Conservation (phyloP, 2,329 filamentous ascomycete genomes). For the Botrytis sinoallii region DNA sequence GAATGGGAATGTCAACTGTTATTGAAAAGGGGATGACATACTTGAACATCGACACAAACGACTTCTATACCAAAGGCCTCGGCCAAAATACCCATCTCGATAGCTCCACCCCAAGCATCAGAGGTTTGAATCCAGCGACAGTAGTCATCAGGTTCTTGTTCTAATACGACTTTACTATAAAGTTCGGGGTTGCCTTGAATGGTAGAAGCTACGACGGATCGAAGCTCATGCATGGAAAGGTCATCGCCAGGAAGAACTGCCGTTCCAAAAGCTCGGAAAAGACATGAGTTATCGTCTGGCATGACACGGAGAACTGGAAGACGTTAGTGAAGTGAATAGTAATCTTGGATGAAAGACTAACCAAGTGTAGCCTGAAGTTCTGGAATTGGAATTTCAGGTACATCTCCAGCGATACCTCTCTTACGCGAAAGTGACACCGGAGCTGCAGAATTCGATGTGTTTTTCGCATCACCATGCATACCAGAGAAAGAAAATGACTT, state of each 20-base stretch:
- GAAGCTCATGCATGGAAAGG: slow-evolving; percentile 68
- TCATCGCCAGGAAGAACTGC: slow-evolving; percentile 63
- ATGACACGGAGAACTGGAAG: slow-evolving; percentile 76
- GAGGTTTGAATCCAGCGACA: slow-evolving; percentile 76
- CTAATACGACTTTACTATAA: slow-evolving; percentile 75
- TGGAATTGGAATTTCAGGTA: slow-evolving; percentile 44
- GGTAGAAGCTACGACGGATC: slow-evolving; percentile 72
- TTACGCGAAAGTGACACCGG: slow-evolving; percentile 34
- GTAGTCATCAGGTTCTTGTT: slow-evolving; percentile 68
- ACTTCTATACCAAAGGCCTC: slow-evolving; percentile 84
- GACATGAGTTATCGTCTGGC: slow-evolving; percentile 94
- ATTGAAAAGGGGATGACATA: slow-evolving; percentile 25
- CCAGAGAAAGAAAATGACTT: slow-evolving; percentile 23
- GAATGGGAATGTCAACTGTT: neutral
- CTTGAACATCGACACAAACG: slow-evolving; percentile 75
- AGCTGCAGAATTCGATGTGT: slow-evolving; percentile 7
- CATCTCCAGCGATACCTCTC: slow-evolving; percentile 33
- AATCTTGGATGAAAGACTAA: slow-evolving; percentile 34
- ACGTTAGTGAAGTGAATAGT: slow-evolving; percentile 7
- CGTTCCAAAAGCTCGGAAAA: slow-evolving; percentile 85
- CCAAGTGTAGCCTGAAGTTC: slow-evolving; percentile 51
- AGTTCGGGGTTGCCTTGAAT: slow-evolving; percentile 71
- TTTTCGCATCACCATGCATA: slow-evolving; percentile 11
- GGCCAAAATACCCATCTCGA: slow-evolving; percentile 82
- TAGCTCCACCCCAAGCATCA: slow-evolving; percentile 86